phyloP scores from a whole-genome alignment of 306 rosid species.

The peach (Prunus persica) region Prunus_persica_NCBIv2 NC_034010.1:25491001-25491500 shows the following conservation, averaged over 20 bases:
- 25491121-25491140: slow-evolving; percentile 93
- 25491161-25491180: slow-evolving; percentile 91
- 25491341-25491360: slow-evolving; percentile 92
- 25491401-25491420: slow-evolving; percentile 97
- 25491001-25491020: slow-evolving; percentile 79
- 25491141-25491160: slow-evolving; percentile 93
- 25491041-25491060: slow-evolving; percentile 94
- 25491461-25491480: slow-evolving; percentile 92
- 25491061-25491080: slow-evolving; percentile 95
- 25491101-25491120: slow-evolving; percentile 83
- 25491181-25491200: slow-evolving; percentile 91
- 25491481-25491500: slow-evolving; percentile 99
- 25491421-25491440: slow-evolving; percentile 86
- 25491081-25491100: slow-evolving; percentile 88
- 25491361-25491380: slow-evolving; percentile 86
- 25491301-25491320: slow-evolving; percentile 95
- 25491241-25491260: slow-evolving; percentile 98
- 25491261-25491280: slow-evolving; percentile 98
- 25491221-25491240: slow-evolving; percentile 77
- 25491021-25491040: slow-evolving; percentile 73
- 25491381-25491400: slow-evolving; percentile 90
- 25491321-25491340: slow-evolving; percentile 93
- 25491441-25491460: slow-evolving; percentile 92
- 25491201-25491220: slow-evolving; percentile 66
- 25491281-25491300: slow-evolving; percentile 90